These are phyloP conservation scores for Aspergillus fumigatiaffinis DNA, from an alignment of 2,329 filamentous ascomycete genomes.

Conservation along the genomic window DNA sequence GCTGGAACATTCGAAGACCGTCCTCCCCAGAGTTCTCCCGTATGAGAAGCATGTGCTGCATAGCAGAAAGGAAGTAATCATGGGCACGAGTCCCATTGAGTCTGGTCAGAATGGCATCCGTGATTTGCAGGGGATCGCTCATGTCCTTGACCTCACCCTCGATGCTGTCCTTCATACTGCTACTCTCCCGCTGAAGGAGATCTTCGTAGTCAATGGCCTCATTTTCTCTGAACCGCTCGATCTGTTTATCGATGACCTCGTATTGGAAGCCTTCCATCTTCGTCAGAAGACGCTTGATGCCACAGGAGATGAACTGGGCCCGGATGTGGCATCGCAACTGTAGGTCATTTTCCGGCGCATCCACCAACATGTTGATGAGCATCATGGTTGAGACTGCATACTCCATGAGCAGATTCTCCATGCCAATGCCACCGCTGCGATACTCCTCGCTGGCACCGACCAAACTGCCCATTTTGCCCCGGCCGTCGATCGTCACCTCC, in stretches of 20 bases:
- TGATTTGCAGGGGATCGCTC: slow-evolving; percentile 88
- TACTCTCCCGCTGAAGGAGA: slow-evolving; percentile 85
- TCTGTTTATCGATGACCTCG: slow-evolving; percentile 96
- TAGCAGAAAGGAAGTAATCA: slow-evolving; percentile 91
- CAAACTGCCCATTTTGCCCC: slow-evolving; percentile 97
- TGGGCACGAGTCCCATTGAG: slow-evolving; percentile 79
- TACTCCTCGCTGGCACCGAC: slow-evolving; percentile 96
- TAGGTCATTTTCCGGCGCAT: slow-evolving; percentile 82
- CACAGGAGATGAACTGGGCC: slow-evolving; percentile 92
- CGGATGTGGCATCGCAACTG: slow-evolving; percentile 90
- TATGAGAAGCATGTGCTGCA: slow-evolving; percentile 92
- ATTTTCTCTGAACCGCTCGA: slow-evolving; percentile 87
- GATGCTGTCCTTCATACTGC: slow-evolving; percentile 81
- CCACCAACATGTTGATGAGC: slow-evolving; percentile 93
- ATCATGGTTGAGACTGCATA: slow-evolving; percentile 94
- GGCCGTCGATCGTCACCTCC: slow-evolving; percentile 92
- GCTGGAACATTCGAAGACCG: slow-evolving; percentile 88
- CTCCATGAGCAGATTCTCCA: slow-evolving; percentile 99
- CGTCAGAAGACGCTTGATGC: slow-evolving; percentile 85
- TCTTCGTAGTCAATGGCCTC: slow-evolving; percentile 99
- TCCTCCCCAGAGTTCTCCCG: slow-evolving; percentile 90
- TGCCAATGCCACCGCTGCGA: slow-evolving; percentile 90
- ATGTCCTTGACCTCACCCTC: slow-evolving; percentile 87
- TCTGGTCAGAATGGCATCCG: slow-evolving; percentile 84
- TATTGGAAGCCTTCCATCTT: slow-evolving; percentile 99